Evolutionary conservation across 345 rosid species (phyloP), one percentile per base, ranked within the genome.

Genomic region (Eucalyptus caleyi): DNA sequence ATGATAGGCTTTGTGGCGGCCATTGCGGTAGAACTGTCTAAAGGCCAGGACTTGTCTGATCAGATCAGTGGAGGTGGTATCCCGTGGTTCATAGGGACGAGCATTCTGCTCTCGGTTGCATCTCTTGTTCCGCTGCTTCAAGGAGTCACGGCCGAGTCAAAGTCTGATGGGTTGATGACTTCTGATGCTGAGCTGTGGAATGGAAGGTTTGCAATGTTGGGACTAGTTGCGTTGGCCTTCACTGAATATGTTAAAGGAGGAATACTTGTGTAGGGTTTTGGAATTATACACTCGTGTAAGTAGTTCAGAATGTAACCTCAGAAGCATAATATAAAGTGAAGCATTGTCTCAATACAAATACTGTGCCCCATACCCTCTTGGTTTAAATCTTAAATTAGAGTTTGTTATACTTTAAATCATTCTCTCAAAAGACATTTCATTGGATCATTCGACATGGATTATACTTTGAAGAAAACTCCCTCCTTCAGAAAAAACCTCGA

Each of bases 1-100:
- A 96, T 97, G 99, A 91, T 96, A 2, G 98, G 98, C 1, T 96
- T 96, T 86, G 98, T 95, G 5, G 94, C 97, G 1, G 99, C 98
- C 6, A 87, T 95, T 50, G 98, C 95, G 11, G 92, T 95, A n/a
- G 99, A 96, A 87, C 53, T 96, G 23, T 90, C 94, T 54, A 95
- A 93, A 11, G 98, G 98, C 7, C 95, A 97, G 85, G 95, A 95
- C 77, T 88, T 97, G 91, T 91, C 95, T 0, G 85, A 94, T 16
- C 99, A 96, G 86, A 88, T 97, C 86, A 93, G 96, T 2, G 88
- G 92, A 50, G 98, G 97, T 51, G 97, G 98, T 7, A 67, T 94
- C 45, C 69, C 94, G 1, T 94, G 94, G 96, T 96, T 97, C 90
- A 27, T 95, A 1, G 97, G 94, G 2, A 93, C 96, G 1, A 93